A percentile compares a stretch with the other conserved stretches of the same genome.
phyloP scores from a whole-genome alignment of 768 basidiomycete species.

The Cyathus striatus region DNA sequence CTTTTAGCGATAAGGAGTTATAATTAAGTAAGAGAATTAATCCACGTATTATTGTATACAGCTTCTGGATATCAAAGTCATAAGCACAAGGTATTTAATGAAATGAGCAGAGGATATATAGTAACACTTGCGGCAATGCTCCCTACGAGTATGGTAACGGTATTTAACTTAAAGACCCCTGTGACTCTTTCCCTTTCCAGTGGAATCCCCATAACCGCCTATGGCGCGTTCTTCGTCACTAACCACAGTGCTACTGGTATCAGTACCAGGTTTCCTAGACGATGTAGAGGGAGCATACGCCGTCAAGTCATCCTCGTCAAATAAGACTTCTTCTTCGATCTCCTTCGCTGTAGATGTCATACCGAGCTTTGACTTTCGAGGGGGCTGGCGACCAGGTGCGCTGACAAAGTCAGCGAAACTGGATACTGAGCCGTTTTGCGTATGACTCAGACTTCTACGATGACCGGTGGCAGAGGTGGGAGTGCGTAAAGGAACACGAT shows the following conservation, averaged over 20 bases:
- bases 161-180: too few relatives aligned
- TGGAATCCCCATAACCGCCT: not conserved
- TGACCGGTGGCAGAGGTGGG: conserved; percentile 30
- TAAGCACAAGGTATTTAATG: too few relatives aligned
- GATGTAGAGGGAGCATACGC: conserved; percentile 34
- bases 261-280: conserved; percentile 36
- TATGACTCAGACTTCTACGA: conserved; percentile 21
- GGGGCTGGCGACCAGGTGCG: conserved; percentile 38
- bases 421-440: conserved; percentile 32
- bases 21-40: too few relatives aligned
- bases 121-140: too few relatives aligned
- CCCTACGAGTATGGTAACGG: too few relatives aligned
- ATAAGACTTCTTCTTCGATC: conserved; percentile 49
- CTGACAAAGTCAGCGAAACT: conserved; percentile 63
- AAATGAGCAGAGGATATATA: too few relatives aligned
- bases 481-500: conserved; percentile 56
- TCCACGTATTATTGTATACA: too few relatives aligned
- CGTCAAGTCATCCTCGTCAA: conserved; percentile 54
- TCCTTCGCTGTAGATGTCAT: conserved; percentile 24
- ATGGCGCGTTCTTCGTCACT: conserved; percentile 29
- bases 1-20: too few relatives aligned
- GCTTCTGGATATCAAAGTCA: too few relatives aligned
- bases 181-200: not conserved
- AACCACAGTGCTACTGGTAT: conserved; percentile 31
- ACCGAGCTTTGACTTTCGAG: conserved; percentile 19